phyloP scores from a whole-genome alignment of 139 green algal genomes.

The Edaphochlamys debaryana region DNA sequence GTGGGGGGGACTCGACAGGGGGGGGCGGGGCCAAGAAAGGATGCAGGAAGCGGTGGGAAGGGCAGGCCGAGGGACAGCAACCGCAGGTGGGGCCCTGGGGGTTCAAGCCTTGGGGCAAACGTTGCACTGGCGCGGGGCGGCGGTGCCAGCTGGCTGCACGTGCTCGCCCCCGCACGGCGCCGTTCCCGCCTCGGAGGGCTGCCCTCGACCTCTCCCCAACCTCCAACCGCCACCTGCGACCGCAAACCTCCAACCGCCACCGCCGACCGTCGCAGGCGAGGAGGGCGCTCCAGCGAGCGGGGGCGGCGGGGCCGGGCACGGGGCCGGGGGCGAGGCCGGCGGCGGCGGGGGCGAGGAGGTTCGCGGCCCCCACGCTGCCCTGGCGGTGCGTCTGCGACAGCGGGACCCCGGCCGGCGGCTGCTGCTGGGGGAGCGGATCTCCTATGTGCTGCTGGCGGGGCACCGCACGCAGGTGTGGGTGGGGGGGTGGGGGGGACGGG shows the following conservation, averaged over 20 bases:
- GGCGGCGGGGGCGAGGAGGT: constrained; percentile 59
- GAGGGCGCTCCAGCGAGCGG: constrained; percentile 19
- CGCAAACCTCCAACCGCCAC: no score
- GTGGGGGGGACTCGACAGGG: no score
- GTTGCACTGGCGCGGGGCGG: no score
- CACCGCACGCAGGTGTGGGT: neutral
- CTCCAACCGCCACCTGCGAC: neutral
- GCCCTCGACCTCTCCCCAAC: no score
- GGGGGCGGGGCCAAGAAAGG: neutral
- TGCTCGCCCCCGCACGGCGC: no score
- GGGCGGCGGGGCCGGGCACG: neutral
- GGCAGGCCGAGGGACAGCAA: neutral
- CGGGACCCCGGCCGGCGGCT: constrained; percentile 74
- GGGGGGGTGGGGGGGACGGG: neutral
- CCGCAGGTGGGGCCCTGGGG: neutral
- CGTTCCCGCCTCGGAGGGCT: no score
- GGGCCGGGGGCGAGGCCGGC: constrained; percentile 10
- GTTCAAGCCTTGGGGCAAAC: neutral
- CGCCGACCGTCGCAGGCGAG: neutral
- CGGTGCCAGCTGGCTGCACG: no score
- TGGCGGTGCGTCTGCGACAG: constrained; percentile 70
- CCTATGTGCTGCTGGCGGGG: constrained; percentile 82
- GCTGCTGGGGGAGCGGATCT: constrained; percentile 81
- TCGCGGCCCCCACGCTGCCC: constrained; percentile 68
- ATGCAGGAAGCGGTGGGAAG: no score